Evolutionary conservation across 2,329 filamentous ascomycete species (phyloP).

Genomic region (Penicillium frequentans): DNA sequence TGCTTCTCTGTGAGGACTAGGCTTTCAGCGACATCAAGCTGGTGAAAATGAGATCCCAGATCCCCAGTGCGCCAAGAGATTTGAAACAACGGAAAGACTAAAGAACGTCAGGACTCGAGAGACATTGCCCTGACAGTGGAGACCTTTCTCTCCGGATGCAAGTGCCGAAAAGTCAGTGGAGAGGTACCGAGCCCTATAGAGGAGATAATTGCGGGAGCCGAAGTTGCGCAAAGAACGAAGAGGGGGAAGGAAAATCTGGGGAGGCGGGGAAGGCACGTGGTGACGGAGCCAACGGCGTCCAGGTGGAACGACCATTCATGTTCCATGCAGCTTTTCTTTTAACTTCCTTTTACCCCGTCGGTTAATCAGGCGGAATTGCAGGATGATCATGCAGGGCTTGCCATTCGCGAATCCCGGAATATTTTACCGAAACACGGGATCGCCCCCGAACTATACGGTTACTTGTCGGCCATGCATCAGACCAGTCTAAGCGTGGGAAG

Average conservation of each 20-base stretch:
- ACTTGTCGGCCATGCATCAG: no score
- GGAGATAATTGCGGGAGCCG: not conserved
- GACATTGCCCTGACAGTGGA: not conserved
- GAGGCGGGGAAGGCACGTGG: constrained; percentile 8
- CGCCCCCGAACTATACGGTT: no score
- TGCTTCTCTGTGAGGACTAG: constrained; percentile 22
- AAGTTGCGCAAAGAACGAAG: not conserved
- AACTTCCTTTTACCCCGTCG: not conserved
- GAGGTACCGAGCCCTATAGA: not conserved
- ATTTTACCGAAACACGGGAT: not conserved
- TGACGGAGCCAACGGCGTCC: not conserved
- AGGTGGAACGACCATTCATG: not conserved
- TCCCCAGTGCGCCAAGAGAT: not conserved
- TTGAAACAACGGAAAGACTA: not conserved
- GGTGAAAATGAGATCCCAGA: constrained; percentile 15
- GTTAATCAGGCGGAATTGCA: not conserved
- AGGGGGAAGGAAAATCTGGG: constrained; percentile 3
- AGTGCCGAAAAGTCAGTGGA: not conserved
- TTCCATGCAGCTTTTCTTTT: no score
- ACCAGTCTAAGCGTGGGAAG: no score
- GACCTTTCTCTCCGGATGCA: not conserved
- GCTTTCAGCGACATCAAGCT: constrained; percentile 12
- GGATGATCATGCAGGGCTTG: not conserved
- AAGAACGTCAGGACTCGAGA: not conserved
- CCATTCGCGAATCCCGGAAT: not conserved